These are phyloP conservation scores for Kodamaea nitidulidarum DNA, from an alignment of 805 yeast genomes.

Conservation along the genomic window DNA sequence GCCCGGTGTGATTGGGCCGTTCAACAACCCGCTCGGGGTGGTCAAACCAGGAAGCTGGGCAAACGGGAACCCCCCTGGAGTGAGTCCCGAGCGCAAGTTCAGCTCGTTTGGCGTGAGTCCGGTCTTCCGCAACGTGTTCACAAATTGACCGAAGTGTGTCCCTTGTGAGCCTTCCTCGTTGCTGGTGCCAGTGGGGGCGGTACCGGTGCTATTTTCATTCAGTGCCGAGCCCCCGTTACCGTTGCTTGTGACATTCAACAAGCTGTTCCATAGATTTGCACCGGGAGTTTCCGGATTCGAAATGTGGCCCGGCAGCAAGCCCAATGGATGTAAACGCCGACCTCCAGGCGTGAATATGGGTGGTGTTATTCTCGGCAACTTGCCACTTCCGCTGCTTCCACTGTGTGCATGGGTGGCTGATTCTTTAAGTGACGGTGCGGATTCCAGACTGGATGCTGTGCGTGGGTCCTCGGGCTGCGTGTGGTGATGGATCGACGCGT, in stretches of 20 bases:
- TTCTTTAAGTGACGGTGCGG: conserved; percentile 17
- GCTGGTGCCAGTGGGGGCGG: conserved; percentile 1
- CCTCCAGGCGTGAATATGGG: conserved; percentile 58
- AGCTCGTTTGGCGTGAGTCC: conserved; percentile 79
- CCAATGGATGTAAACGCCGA: conserved; percentile 51
- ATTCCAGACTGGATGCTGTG: neutral
- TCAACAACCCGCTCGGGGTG: conserved; percentile 38
- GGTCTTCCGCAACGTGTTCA: conserved; percentile 37
- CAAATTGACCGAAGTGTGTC: conserved; percentile 24
- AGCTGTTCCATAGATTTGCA: conserved; percentile 43
- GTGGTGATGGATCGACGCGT: conserved; percentile 18
- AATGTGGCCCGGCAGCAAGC: conserved; percentile 39
- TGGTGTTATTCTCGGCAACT: conserved; percentile 42
- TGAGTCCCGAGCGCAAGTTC: conserved; percentile 63
- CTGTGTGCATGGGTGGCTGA: conserved; percentile 29
- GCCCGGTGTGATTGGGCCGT: conserved; percentile 48
- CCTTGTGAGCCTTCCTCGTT: conserved; percentile 8
- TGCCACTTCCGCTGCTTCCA: conserved; percentile 17
- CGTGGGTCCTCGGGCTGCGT: neutral
- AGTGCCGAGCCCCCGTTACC: conserved; percentile 8
- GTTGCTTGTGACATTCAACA: conserved; percentile 39
- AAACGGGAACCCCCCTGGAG: conserved; percentile 56
- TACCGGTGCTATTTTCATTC: conserved; percentile 1
- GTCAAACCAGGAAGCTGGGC: conserved; percentile 34
- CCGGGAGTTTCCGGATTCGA: conserved; percentile 52